Percentiles rank a stretch among this genome's conserved stretches.
Evolutionary conservation across 148 eudicot species (phyloP).

Genomic region (Cornus suecica): DNA sequence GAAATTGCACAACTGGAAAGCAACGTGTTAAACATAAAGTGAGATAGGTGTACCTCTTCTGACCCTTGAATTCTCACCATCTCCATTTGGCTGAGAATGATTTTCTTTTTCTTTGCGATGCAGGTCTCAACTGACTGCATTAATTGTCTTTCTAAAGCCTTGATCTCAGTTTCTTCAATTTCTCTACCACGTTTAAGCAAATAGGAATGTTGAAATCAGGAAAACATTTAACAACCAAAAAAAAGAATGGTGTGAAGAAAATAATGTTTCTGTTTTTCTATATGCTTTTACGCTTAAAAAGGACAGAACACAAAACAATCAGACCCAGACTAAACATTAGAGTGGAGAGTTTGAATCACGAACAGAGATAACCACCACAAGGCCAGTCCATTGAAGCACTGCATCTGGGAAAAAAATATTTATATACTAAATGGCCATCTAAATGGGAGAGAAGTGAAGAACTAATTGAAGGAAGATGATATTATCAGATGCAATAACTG

Average conservation of each 20-base stretch:
- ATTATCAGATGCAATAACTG: not conserved
- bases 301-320: too few species aligned
- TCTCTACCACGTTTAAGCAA: slow-evolving; percentile 50
- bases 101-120: slow-evolving; percentile 81
- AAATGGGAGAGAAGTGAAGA: not conserved
- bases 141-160: slow-evolving; percentile 88
- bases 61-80: slow-evolving; percentile 85
- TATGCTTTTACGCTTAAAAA: not conserved
- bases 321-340: not conserved
- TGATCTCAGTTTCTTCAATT: slow-evolving; percentile 91
- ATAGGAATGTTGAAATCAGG: slow-evolving; percentile 14
- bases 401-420: not conserved
- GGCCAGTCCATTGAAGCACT: not conserved
- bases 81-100: slow-evolving; percentile 80
- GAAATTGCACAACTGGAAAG: slow-evolving; percentile 3
- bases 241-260: not conserved
- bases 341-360: not conserved
- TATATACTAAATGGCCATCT: too few species aligned
- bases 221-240: not conserved
- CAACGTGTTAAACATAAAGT: not conserved
- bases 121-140: slow-evolving; percentile 98
- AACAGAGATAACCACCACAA: not conserved
- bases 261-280: not conserved
- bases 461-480: too few species aligned
- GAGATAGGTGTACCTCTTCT: slow-evolving; percentile 63